Conservation (phyloP, 352 stramenopile genomes). For the Pythium sp. region DNA sequence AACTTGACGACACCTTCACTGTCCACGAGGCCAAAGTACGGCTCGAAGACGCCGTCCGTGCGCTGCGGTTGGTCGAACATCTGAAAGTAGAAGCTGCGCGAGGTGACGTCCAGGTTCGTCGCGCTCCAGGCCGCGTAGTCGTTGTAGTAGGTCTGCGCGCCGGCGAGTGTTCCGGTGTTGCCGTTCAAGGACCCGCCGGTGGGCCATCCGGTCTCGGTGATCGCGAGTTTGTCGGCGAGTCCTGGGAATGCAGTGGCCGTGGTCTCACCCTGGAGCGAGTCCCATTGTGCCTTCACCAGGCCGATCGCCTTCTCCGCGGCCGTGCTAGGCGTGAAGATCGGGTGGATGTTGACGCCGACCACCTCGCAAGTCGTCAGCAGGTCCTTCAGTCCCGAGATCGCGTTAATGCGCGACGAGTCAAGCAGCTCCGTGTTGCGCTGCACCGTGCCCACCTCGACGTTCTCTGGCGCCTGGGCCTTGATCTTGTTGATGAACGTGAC, state of each 20-base stretch:
- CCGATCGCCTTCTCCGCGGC: slow-evolving; percentile 38
- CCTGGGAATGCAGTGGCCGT: slow-evolving; percentile 38
- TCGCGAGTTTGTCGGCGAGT: slow-evolving; percentile 44
- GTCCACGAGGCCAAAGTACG: slow-evolving; percentile 46
- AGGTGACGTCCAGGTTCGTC: slow-evolving; percentile 26
- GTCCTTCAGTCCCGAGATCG: slow-evolving; percentile 33
- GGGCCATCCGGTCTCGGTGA: slow-evolving; percentile 69
- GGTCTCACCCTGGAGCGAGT: slow-evolving; percentile 28
- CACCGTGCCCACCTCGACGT: slow-evolving; percentile 39
- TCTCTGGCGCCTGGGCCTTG: slow-evolving; percentile 24
- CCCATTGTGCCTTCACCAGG: slow-evolving; percentile 43
- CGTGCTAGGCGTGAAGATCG: slow-evolving; percentile 45
- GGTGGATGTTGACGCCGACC: slow-evolving; percentile 73
- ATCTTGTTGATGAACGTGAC: slow-evolving; percentile 39
- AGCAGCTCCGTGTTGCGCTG: slow-evolving; percentile 54
- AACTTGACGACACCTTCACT: slow-evolving; percentile 36
- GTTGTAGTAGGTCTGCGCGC: slow-evolving; percentile 39
- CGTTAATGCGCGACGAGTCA: slow-evolving; percentile 31
- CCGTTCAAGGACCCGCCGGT: slow-evolving; percentile 32
- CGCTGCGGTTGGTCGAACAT: slow-evolving; percentile 55
- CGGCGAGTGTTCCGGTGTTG: slow-evolving; percentile 40
- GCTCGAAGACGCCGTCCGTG: slow-evolving; percentile 41
- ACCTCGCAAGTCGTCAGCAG: slow-evolving; percentile 55
- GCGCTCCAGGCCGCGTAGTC: slow-evolving; percentile 34
- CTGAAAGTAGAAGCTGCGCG: slow-evolving; percentile 55